These are phyloP conservation scores for Aspergillus tanneri DNA, from an alignment of 2,329 filamentous ascomycete genomes.

Conservation along the genomic window DNA sequence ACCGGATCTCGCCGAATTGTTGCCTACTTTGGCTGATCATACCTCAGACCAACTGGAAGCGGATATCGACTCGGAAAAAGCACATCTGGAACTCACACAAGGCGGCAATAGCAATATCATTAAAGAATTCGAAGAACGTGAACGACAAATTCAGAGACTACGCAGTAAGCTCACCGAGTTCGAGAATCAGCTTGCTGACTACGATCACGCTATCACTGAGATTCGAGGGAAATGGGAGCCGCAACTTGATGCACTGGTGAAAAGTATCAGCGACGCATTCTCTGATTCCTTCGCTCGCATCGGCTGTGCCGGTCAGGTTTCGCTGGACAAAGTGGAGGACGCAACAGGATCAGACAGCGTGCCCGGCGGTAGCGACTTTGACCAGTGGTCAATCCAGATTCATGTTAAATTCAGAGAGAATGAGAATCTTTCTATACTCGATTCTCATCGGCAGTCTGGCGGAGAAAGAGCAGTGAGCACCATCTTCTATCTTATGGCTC, in stretches of 20 bases:
- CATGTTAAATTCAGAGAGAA: slow-evolving; percentile 90
- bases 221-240: slow-evolving; percentile 80
- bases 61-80: slow-evolving; percentile 71
- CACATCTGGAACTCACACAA: slow-evolving; percentile 76
- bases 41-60: slow-evolving; percentile 64
- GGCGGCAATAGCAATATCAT: slow-evolving; percentile 74
- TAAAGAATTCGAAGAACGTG: slow-evolving; percentile 72
- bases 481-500: slow-evolving; percentile 98
- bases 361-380: slow-evolving; percentile 68
- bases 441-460: slow-evolving; percentile 91
- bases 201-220: slow-evolving; percentile 60
- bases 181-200: slow-evolving; percentile 54
- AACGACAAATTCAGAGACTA: slow-evolving; percentile 67
- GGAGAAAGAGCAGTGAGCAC: slow-evolving; percentile 95
- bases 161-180: slow-evolving; percentile 58
- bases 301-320: slow-evolving; percentile 87
- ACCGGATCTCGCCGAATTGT: slow-evolving; percentile 35
- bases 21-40: slow-evolving; percentile 51
- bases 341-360: slow-evolving; percentile 33
- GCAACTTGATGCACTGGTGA: slow-evolving; percentile 71
- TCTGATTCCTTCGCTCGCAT: slow-evolving; percentile 92
- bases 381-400: slow-evolving; percentile 90
- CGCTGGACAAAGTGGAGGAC: slow-evolving; percentile 68
- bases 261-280: slow-evolving; percentile 85
- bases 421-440: slow-evolving; percentile 79